Evolutionary conservation across 805 yeast genomes (phyloP).

Genomic region (Wickerhamomyces tratensis): DNA sequence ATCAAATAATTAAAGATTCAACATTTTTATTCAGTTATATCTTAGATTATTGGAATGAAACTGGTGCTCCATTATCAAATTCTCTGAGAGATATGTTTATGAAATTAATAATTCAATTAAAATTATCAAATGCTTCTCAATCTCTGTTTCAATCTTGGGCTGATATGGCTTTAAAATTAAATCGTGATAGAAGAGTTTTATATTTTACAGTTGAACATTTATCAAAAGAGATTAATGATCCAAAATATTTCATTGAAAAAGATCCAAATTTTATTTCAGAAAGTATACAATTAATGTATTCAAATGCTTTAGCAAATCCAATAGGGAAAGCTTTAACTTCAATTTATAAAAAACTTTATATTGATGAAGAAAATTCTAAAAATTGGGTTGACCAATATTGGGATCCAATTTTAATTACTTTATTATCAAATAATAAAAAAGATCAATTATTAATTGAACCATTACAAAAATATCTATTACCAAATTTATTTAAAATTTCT

Average conservation of each 20-base stretch:
- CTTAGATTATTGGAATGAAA: constrained; percentile 61
- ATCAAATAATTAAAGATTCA: constrained; percentile 11
- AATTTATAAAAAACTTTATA: constrained; percentile 26
- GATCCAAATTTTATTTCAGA: constrained; percentile 37
- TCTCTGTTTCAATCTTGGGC: constrained; percentile 36
- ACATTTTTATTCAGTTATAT: constrained; percentile 40
- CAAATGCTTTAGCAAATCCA: constrained; percentile 57
- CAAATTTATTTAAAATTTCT: constrained; percentile 48
- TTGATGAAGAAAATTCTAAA: constrained; percentile 14
- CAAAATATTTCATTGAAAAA: constrained; percentile 27
- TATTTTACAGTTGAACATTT: constrained; percentile 53
- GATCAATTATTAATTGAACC: constrained; percentile 22
- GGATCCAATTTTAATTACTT: constrained; percentile 11
- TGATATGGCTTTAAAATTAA: constrained; percentile 28
- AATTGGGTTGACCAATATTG: constrained; percentile 15
- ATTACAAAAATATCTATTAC: constrained; percentile 50
- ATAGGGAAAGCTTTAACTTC: constrained; percentile 47
- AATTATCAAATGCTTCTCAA: constrained; percentile 15
- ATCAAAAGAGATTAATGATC: constrained; percentile 33
- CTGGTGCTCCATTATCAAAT: constrained; percentile 62
- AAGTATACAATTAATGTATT: constrained; percentile 40
- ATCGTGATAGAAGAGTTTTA: constrained; percentile 45
- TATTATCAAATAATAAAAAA: constrained; percentile 2
- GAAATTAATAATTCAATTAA: constrained; percentile 38
- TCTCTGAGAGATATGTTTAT: constrained; percentile 52